Evolutionary conservation across 306 rosid species (phyloP).

Genomic region (Carpinus fangiana): DNA sequence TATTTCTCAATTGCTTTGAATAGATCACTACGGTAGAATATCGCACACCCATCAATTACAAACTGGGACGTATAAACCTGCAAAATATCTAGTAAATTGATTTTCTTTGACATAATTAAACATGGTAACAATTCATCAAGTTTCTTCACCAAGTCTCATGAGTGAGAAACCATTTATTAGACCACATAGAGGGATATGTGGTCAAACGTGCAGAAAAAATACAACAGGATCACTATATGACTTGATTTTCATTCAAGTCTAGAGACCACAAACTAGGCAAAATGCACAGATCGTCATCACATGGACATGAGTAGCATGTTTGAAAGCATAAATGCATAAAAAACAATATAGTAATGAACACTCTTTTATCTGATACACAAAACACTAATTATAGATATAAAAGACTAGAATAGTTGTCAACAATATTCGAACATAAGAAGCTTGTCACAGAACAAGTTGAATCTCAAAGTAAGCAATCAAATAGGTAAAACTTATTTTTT

Average conservation of each 20-base stretch:
- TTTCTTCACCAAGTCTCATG: neutral
- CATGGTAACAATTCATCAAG: neutral
- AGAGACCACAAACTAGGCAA: neutral
- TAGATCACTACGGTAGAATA: constrained; percentile 28
- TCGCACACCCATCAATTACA: constrained; percentile 39
- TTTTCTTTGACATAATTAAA: neutral
- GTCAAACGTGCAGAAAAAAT: neutral
- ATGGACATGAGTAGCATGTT: neutral
- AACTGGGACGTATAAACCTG: constrained; percentile 2
- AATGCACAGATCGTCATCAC: neutral
- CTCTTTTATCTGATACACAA: neutral
- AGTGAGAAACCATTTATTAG: neutral
- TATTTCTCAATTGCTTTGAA: constrained; percentile 27
- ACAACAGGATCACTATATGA: neutral
- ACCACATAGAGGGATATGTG: neutral
- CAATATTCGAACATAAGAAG: neutral
- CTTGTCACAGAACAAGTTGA: neutral
- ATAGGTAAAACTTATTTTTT: no score
- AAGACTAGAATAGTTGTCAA: neutral
- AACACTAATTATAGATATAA: neutral
- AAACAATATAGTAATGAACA: neutral
- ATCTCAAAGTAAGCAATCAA: neutral
- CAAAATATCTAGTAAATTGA: constrained; percentile 3
- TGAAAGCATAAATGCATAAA: neutral
- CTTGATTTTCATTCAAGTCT: neutral